phyloP scores from a whole-genome alignment of 176 grass and related monocot species.

The Elymus sibiricus region DNA sequence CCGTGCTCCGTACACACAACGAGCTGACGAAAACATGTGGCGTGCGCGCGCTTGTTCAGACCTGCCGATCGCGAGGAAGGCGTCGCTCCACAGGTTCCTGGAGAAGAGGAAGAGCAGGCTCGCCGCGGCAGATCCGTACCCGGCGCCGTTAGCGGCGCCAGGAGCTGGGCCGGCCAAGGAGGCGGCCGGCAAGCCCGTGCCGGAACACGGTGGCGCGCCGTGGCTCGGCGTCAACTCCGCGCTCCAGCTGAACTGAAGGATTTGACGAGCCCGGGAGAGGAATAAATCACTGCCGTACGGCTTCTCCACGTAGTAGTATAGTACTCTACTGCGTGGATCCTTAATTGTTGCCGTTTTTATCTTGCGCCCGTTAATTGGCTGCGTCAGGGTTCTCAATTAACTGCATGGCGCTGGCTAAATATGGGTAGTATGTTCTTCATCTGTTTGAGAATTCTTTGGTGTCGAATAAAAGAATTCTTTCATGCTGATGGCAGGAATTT shows the following conservation, averaged over 20 bases:
- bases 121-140: constrained; percentile 26
- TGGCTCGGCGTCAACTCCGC: constrained; percentile 35
- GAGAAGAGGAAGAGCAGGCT: constrained; percentile 75
- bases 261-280: neutral
- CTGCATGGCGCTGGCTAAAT: neutral
- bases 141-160: neutral
- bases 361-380: constrained; percentile 13
- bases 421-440: neutral
- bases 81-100: constrained; percentile 79
- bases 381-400: neutral
- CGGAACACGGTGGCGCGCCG: constrained; percentile 10
- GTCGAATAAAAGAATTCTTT: constrained; percentile 24
- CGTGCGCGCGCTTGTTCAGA: constrained; percentile 36
- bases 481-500: neutral
- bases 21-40: neutral
- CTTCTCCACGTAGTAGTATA: neutral
- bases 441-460: constrained; percentile 44
- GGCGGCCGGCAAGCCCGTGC: neutral
- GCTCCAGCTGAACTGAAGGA: constrained; percentile 23
- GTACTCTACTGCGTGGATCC: neutral
- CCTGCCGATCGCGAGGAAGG: constrained; percentile 84
- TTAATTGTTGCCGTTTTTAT: neutral
- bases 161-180: neutral
- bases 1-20: neutral
- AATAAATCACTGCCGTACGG: neutral